These are phyloP conservation scores for Macrotyloma uniflorum DNA, from an alignment of 306 rosid genomes.

Conservation along the genomic window DNA sequence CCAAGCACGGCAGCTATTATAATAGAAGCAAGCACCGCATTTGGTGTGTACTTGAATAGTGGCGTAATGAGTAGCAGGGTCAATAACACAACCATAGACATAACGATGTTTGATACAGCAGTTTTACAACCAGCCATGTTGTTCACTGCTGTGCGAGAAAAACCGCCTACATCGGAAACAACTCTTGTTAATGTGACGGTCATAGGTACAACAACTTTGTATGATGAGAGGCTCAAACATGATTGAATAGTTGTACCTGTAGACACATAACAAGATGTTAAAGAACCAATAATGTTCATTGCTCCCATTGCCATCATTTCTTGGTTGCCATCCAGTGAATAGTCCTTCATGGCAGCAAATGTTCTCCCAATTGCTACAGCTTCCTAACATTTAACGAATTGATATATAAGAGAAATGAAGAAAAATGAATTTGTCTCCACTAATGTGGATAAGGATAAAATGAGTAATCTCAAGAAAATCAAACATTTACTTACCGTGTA, in stretches of 20 bases:
- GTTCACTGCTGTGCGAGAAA: constrained; percentile 90
- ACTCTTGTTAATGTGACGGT: not conserved
- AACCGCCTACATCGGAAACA: constrained; percentile 60
- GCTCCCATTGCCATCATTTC: constrained; percentile 96
- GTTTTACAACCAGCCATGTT: constrained; percentile 85
- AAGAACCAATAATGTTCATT: constrained; percentile 80
- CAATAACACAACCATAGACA: constrained; percentile 68
- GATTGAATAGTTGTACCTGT: constrained; percentile 54
- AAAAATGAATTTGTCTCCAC: not conserved
- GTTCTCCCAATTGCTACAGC: constrained; percentile 95
- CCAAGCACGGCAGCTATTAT: constrained; percentile 66
- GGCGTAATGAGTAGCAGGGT: constrained; percentile 71
- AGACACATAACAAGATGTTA: constrained; percentile 84
- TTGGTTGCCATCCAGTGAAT: constrained; percentile 77
- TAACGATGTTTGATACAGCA: constrained; percentile 82
- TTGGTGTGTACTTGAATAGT: constrained; percentile 82
- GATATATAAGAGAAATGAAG: not conserved
- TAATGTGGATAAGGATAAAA: not conserved
- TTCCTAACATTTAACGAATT: constrained; percentile 53
- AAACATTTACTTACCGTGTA: no score
- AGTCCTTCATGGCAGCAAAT: constrained; percentile 81
- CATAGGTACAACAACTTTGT: not conserved
- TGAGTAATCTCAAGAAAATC: no score
- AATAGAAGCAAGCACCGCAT: constrained; percentile 82
- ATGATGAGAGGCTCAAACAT: not conserved